Evolutionary conservation across 2,329 filamentous ascomycete species (phyloP), one percentile per base, ranked within the genome.

Genomic region (Colletotrichum somersetense): DNA sequence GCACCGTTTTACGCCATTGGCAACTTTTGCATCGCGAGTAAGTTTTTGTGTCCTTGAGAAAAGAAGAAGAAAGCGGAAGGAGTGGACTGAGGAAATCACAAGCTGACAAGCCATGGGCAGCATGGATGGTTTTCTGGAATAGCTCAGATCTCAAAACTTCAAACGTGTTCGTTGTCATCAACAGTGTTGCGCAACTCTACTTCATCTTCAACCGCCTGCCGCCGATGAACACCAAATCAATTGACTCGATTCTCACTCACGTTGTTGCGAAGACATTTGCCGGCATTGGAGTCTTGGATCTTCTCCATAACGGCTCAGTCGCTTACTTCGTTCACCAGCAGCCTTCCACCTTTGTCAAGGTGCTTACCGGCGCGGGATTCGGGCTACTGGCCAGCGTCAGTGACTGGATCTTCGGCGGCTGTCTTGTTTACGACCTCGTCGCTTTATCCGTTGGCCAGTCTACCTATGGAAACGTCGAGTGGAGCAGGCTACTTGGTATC

Each of bases 71-170:
- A 23, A 16, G 1, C 3, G 10, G 1, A 7, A 12, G 44, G 5
- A 2, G 4, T n/a, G 3, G 23, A 23, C 4, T 3, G 46, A 30
- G 6, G 2, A 5, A 48, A 18, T 10, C 44, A 10, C 4, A 20
- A 1, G n/a, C 57, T 71, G 35, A 73, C 14, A 14, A 3, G 46
- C 4, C 14, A 23, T 5, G 12, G 12, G 42, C 64, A 84, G 83
- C 84, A 4, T 89, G 88, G 88, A 89, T 90, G 88, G 84, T 90
- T 75, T 89, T 89, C 81, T 91, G 88, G 88, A 90, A 90, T 75
- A 75, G 82, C 1, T 83, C 84, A 3, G 77, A 84, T 30, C 82
- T 91, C 6, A 83, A 85, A 66, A 83, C 83, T 0, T 81, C 86
- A 35, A 89, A 90, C 75, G 74, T 88, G 42, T 90, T 90, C 75